Evolutionary conservation across 176 grass and related monocot species (phyloP).

Genomic region (Oryza nivara): DNA sequence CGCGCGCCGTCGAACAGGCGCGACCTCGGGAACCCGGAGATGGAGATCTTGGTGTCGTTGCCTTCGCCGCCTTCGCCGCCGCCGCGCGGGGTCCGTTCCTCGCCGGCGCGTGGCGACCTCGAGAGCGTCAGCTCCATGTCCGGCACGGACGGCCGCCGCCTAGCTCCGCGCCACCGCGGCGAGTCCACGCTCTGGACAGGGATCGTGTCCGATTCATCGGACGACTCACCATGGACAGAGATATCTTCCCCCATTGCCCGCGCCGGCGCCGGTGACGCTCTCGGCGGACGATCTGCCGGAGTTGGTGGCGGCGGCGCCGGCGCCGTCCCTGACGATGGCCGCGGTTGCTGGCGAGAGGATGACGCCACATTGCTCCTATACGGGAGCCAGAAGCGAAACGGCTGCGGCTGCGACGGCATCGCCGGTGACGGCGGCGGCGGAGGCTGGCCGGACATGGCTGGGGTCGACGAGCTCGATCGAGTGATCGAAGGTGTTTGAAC

Average conservation of each 20-base stretch:
- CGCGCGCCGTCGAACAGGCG: conserved; percentile 49
- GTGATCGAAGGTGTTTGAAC: background rate
- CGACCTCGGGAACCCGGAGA: conserved; percentile 48
- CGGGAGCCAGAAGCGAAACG: conserved; percentile 66
- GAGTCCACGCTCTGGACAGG: conserved; percentile 4
- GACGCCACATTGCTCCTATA: conserved; percentile 32
- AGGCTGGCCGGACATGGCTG: conserved; percentile 41
- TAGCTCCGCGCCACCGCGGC: background rate
- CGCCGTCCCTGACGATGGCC: conserved; percentile 5
- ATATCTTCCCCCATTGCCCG: conserved; percentile 7
- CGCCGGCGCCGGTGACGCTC: background rate
- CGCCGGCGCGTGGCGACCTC: background rate
- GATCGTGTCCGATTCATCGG: conserved; percentile 28
- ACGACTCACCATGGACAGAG: conserved; percentile 14
- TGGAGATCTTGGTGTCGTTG: conserved; percentile 53
- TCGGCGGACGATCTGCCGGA: background rate
- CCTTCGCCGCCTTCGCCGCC: background rate
- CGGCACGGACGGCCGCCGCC: background rate
- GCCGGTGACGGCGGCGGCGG: background rate
- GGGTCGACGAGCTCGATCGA: background rate
- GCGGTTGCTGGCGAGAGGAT: conserved; percentile 37
- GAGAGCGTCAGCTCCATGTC: conserved; percentile 41
- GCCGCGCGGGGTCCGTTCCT: background rate
- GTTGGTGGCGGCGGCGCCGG: background rate
- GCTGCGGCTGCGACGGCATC: conserved; percentile 21